Evolutionary conservation across 2,329 filamentous ascomycete genomes (phyloP).

Genomic region (Colletotrichum liriopes): DNA sequence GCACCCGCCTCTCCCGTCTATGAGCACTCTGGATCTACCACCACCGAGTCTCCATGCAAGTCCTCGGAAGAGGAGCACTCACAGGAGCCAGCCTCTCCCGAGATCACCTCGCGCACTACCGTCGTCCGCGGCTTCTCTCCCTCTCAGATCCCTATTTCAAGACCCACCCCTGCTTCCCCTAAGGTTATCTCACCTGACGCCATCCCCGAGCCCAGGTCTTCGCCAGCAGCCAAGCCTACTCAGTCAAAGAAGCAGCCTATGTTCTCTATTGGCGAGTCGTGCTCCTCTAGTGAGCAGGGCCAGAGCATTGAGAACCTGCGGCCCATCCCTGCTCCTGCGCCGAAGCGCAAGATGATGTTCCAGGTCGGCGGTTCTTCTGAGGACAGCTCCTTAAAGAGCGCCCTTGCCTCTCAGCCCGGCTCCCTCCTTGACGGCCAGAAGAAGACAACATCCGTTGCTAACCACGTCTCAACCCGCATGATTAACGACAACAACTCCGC

Average conservation of each 20-base stretch:
- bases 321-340: slow-evolving; percentile 50
- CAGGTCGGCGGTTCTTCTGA: slow-evolving; percentile 76
- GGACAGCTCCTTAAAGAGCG: slow-evolving; percentile 79
- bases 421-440: slow-evolving; percentile 66
- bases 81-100: slow-evolving; percentile 55
- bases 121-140: slow-evolving; percentile 87
- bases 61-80: slow-evolving; percentile 72
- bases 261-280: slow-evolving; percentile 85
- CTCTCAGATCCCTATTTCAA: slow-evolving; percentile 72
- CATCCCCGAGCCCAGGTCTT: slow-evolving; percentile 74
- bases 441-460: slow-evolving; percentile 88
- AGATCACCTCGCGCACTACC: slow-evolving; percentile 71
- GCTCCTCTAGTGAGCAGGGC: slow-evolving; percentile 77
- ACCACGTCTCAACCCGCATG: slow-evolving; percentile 79
- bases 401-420: slow-evolving; percentile 61
- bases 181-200: slow-evolving; percentile 67
- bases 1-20: slow-evolving; percentile 50
- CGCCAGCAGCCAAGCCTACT: slow-evolving; percentile 76
- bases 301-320: slow-evolving; percentile 64
- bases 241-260: slow-evolving; percentile 75
- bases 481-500: slow-evolving; percentile 71
- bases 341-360: slow-evolving; percentile 64
- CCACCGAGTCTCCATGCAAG: slow-evolving; percentile 68
- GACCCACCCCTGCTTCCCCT: slow-evolving; percentile 64
- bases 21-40: slow-evolving; percentile 61